Conservation (phyloP, 331 rosid species). For the Spiraea crenata region DNA sequence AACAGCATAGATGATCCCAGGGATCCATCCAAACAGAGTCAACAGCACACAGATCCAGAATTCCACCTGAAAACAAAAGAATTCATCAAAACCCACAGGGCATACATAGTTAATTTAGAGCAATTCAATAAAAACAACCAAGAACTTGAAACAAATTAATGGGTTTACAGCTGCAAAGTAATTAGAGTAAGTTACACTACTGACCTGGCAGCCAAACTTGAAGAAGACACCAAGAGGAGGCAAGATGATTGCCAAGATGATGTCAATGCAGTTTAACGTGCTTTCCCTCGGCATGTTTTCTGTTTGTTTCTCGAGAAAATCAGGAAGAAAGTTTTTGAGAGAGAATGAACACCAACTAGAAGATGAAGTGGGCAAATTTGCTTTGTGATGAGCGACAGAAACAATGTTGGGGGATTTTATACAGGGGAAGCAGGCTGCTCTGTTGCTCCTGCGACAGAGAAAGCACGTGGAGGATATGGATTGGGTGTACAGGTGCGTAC, state of each 20-base stretch:
- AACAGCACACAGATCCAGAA: constrained; percentile 85
- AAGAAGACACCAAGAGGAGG: constrained; percentile 92
- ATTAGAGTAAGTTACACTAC: background rate
- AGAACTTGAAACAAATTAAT: no score
- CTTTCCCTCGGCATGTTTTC: background rate
- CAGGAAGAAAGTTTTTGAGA: no score
- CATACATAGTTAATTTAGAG: background rate
- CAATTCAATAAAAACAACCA: no score
- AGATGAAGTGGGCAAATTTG: background rate
- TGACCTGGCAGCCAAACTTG: constrained; percentile 60
- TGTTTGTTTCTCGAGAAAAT: background rate
- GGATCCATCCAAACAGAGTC: constrained; percentile 61
- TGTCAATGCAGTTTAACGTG: constrained; percentile 48
- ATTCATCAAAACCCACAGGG: background rate
- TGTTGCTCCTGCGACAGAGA: background rate
- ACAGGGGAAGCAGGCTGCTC: background rate
- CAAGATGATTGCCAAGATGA: constrained; percentile 62
- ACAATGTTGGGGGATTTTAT: background rate
- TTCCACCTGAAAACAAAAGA: constrained; percentile 45
- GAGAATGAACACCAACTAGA: no score
- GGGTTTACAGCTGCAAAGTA: no score
- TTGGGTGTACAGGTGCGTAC: background rate
- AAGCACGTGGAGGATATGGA: constrained; percentile 3
- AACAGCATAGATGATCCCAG: constrained; percentile 81
- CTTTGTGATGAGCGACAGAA: constrained; percentile 1